A percentile compares a stretch with the other conserved stretches of the same genome.
These are phyloP conservation scores for Trapa bicornis DNA, from an alignment of 345 rosid species.

Conservation along the genomic window DNA sequence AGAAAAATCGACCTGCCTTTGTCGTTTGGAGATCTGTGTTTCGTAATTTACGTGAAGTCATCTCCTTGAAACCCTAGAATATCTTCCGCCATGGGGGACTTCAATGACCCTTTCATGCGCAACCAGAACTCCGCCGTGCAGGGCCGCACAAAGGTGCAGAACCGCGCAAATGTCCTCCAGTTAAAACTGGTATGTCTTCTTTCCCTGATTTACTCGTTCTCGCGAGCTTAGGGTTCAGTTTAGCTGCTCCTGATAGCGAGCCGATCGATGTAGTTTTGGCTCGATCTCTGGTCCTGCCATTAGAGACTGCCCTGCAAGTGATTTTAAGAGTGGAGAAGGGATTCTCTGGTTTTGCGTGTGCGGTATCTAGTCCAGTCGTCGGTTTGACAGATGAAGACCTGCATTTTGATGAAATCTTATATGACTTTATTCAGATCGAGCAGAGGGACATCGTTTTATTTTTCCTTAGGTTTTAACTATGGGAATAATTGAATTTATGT, in stretches of 20 bases:
- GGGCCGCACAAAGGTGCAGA: conserved; percentile 77
- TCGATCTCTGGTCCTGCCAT: background rate
- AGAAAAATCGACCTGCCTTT: background rate
- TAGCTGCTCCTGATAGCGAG: background rate
- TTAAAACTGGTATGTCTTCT: conserved; percentile 59
- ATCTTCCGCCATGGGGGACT: conserved; percentile 47
- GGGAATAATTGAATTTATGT: background rate
- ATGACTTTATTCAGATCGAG: too few relatives aligned
- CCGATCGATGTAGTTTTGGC: background rate
- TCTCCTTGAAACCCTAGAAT: conserved; percentile 16
- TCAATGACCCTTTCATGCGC: conserved; percentile 75
- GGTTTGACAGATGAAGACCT: too few relatives aligned
- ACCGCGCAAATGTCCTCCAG: conserved; percentile 87
- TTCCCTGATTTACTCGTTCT: background rate
- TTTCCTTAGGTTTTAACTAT: too few relatives aligned
- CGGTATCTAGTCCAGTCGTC: too few relatives aligned
- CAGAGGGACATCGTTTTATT: too few relatives aligned
- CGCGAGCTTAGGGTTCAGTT: background rate
- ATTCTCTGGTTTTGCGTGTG: too few relatives aligned
- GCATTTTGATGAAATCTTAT: too few relatives aligned
- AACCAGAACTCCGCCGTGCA: conserved; percentile 72
- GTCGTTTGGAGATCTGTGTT: background rate
- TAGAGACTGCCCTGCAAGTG: too few relatives aligned
- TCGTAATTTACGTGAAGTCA: background rate
- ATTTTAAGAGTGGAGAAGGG: too few relatives aligned